These are phyloP conservation scores for Penstemon davidsonii DNA, from an alignment of 257 asterid genomes.

Conservation along the genomic window DNA sequence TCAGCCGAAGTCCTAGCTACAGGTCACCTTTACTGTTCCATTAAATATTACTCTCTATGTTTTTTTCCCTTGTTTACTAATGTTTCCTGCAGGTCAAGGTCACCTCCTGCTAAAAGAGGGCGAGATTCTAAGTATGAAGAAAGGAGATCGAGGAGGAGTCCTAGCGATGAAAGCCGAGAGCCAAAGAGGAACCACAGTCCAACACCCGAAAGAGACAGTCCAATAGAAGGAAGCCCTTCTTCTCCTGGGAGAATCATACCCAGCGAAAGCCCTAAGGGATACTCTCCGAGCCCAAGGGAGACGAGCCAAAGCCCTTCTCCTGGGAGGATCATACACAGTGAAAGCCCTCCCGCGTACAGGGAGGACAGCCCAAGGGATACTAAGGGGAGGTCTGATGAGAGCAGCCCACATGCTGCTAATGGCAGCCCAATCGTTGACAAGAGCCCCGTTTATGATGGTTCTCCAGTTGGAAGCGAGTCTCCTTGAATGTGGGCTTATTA, in stretches of 20 bases:
- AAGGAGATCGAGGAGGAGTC: conserved; percentile 66
- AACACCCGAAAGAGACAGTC: conserved; percentile 52
- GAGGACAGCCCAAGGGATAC: conserved; percentile 40
- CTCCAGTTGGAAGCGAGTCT: conserved; percentile 68
- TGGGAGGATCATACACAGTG: too few relatives aligned
- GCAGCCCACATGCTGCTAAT: conserved; percentile 62
- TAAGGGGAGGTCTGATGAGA: conserved; percentile 57
- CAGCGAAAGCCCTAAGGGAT: conserved; percentile 32
- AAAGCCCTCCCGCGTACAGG: conserved; percentile 40
- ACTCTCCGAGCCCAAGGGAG: conserved; percentile 64
- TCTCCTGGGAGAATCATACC: conserved; percentile 23
- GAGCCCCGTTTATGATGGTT: conserved; percentile 53
- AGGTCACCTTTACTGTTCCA: conserved; percentile 29
- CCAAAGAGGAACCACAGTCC: conserved; percentile 50
- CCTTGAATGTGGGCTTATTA: conserved; percentile 41
- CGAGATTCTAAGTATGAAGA: conserved; percentile 52
- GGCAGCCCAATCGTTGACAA: conserved; percentile 44
- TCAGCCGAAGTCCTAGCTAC: conserved; percentile 69
- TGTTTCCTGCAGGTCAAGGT: conserved; percentile 70
- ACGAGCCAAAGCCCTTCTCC: conserved; percentile 59
- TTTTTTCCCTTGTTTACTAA: not conserved
- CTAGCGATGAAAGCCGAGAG: conserved; percentile 50
- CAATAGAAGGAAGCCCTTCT: conserved; percentile 48
- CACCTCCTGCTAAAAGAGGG: conserved; percentile 82
- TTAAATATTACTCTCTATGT: not conserved